A percentile compares a stretch with the other conserved stretches of the same genome.
Conservation (phyloP, 306 rosid species). For the Cyamopsis tetragonoloba region DNA sequence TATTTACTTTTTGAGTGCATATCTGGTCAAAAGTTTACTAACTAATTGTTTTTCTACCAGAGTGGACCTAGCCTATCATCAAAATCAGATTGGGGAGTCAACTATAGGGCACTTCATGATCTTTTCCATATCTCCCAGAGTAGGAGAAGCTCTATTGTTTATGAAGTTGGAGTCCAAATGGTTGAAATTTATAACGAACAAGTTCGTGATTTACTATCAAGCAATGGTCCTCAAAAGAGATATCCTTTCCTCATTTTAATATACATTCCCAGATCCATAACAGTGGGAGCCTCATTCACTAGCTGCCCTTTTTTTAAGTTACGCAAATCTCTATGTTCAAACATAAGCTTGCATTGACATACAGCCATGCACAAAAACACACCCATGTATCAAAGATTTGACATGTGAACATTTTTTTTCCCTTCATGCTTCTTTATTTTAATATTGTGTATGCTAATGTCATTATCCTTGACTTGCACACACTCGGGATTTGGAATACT, state of each 20-base stretch:
- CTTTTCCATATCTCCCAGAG: constrained; percentile 86
- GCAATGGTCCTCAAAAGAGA: constrained; percentile 81
- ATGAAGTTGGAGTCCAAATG: constrained; percentile 97
- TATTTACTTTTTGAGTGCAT: constrained; percentile 9
- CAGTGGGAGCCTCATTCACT: neutral
- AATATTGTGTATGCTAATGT: neutral
- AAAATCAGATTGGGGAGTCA: constrained; percentile 91
- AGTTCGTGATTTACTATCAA: constrained; percentile 91
- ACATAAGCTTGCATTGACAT: constrained; percentile 8
- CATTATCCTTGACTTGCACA: constrained; percentile 78
- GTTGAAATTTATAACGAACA: constrained; percentile 97
- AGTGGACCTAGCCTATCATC: constrained; percentile 78
- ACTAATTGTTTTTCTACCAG: constrained; percentile 41
- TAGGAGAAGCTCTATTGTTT: constrained; percentile 68
- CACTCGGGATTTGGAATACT: constrained; percentile 99
- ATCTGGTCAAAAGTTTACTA: constrained; percentile 2
- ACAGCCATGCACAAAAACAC: neutral
- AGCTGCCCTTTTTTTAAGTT: neutral
- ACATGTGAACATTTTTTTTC: neutral
- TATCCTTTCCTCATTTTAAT: constrained; percentile 53
- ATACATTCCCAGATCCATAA: neutral
- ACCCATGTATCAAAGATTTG: neutral
- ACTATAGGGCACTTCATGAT: constrained; percentile 88
- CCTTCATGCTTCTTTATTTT: constrained; percentile 13
- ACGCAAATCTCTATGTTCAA: neutral